Evolutionary conservation across 2,329 filamentous ascomycete species (phyloP).

Genomic region (Furcasterigmium furcatum): DNA sequence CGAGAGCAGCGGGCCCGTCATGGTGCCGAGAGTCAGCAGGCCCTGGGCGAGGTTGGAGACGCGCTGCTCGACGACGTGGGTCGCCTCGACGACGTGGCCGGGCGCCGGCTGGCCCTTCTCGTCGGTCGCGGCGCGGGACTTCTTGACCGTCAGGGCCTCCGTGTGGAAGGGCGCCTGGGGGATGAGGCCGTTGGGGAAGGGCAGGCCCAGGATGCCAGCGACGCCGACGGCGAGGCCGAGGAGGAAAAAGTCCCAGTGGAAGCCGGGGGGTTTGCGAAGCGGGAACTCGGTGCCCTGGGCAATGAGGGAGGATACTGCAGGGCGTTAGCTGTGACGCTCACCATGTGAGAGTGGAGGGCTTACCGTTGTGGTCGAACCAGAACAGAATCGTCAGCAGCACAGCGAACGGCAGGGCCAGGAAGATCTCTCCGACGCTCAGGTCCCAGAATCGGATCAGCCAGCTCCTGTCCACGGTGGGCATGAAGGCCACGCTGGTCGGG

Average conservation of each 20-base stretch:
- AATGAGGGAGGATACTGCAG: constrained; percentile 72
- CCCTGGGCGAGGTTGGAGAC: constrained; percentile 77
- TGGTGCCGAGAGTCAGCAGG: constrained; percentile 73
- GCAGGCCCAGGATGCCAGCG: constrained; percentile 72
- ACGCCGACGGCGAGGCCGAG: constrained; percentile 75
- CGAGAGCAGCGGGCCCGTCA: constrained; percentile 70
- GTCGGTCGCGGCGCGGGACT: constrained; percentile 46
- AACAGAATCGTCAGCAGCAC: constrained; percentile 80
- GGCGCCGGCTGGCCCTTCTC: constrained; percentile 54
- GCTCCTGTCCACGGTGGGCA: constrained; percentile 66
- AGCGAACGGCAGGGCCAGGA: constrained; percentile 84
- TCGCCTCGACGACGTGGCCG: constrained; percentile 47
- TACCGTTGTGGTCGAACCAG: constrained; percentile 87
- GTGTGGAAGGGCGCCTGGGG: constrained; percentile 84
- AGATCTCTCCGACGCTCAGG: constrained; percentile 67
- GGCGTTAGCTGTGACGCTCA: constrained; percentile 1
- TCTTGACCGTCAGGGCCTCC: constrained; percentile 67
- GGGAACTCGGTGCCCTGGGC: constrained; percentile 82
- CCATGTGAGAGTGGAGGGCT: constrained; percentile 10
- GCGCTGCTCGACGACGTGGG: constrained; percentile 74
- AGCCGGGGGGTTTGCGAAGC: constrained; percentile 75
- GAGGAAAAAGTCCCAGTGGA: constrained; percentile 83
- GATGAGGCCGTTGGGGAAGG: constrained; percentile 80
- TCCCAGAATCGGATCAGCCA: constrained; percentile 87
- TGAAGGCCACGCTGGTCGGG: constrained; percentile 75